Evolutionary conservation across 176 grass and related monocot genomes (phyloP), one percentile per base, ranked within the genome.

Genomic region (Leersia perrieri): DNA sequence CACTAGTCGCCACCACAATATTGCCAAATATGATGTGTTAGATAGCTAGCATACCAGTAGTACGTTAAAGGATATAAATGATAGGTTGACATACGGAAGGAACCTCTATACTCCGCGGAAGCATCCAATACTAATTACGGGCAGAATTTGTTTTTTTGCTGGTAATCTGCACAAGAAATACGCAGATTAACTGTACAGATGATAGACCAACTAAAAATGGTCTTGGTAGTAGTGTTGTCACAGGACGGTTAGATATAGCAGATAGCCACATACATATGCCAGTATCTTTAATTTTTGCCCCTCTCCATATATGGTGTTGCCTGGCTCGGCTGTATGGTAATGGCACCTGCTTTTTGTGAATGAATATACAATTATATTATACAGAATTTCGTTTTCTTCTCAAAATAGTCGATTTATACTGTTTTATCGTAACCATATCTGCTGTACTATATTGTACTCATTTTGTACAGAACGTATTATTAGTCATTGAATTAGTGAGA

Each of bases 181-280:
- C 34, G 25, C 35, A 62, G 65, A 30, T 83, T 83, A 33, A 26
- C 72, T 83, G 86, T 78, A 88, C 66, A 83, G 73, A 66, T 42
- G 33, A 33, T 14, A 51, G 34, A 18, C 74, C 22, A 39, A 42
- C 38, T 26, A 14, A 69, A 16, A 27, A 22, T 27, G 33, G 72
- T 36, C 22, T 3, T 7, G 9, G 26, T 26, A 16, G 57, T 41
- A 9, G 18, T 60, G 64, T 32, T 84, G 28, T 32, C 38, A 29
- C 2, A 35, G 10, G 16, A 51, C 45, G 39, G 66, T 1, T 34
- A 42, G 64, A 63, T 58, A 57, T 9, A 49, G 42, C 70, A 73
- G 38, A 65, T 32, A 22, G 9, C 60, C 16, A 1, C 25, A 45
- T 33, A 31, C 75, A 3, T 62, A 4, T 29, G 15, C 16, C n/a